Evolutionary conservation across 75 land plant genomes (phyloP).

Genomic region (Isoetes taiwanensis): DNA sequence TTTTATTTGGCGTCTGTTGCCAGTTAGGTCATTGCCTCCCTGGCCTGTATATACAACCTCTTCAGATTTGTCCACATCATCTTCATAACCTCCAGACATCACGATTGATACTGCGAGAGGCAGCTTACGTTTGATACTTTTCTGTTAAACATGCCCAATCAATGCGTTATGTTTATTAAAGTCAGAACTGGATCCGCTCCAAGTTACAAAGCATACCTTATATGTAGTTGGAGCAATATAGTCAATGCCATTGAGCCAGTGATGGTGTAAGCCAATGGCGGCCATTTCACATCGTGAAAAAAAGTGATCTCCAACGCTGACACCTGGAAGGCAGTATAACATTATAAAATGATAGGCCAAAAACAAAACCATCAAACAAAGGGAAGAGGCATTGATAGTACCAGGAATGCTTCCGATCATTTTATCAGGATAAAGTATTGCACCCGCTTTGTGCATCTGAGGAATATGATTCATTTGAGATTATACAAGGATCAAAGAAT

Average conservation of each 20-base stretch:
- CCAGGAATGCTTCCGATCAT: conserved; percentile 49
- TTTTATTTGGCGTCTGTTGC: conserved; percentile 37
- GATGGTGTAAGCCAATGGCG: conserved; percentile 60
- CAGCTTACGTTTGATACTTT: no score
- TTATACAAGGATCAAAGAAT: background rate
- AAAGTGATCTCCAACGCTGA: conserved; percentile 72
- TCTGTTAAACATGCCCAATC: no score
- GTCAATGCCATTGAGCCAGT: conserved; percentile 88
- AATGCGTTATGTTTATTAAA: no score
- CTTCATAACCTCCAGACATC: conserved; percentile 79
- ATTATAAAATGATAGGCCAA: background rate
- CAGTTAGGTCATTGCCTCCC: conserved; percentile 68
- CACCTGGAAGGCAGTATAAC: conserved; percentile 29
- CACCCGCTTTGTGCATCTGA: conserved; percentile 41
- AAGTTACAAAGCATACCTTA: no score
- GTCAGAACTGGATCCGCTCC: no score
- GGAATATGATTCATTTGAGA: background rate
- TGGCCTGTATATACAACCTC: conserved; percentile 78
- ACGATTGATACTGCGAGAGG: conserved; percentile 53
- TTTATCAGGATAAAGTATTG: conserved; percentile 32
- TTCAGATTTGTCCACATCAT: conserved; percentile 67
- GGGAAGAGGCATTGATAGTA: background rate
- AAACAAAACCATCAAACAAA: background rate
- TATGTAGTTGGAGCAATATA: conserved; percentile 36
- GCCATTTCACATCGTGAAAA: conserved; percentile 83